Percentiles rank a stretch among this genome's conserved stretches.
Evolutionary conservation across 2,329 filamentous ascomycete genomes (phyloP).

Genomic region (Tympanopsis confertula): DNA sequence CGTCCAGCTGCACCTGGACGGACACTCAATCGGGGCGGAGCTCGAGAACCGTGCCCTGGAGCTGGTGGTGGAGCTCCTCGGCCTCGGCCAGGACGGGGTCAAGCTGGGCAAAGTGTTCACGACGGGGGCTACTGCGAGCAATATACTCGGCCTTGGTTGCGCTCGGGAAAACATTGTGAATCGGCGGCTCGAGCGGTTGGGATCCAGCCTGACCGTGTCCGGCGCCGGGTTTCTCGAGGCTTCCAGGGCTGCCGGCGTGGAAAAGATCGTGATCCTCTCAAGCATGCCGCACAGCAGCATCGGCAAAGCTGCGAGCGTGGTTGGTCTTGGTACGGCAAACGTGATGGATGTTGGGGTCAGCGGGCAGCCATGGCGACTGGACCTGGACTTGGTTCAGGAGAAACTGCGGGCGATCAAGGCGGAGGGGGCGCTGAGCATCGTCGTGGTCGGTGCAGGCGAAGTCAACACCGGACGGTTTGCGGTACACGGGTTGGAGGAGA

Average conservation of each 20-base stretch:
- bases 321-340: conserved; percentile 63
- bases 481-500: conserved; percentile 42
- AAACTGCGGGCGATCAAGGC: conserved; percentile 44
- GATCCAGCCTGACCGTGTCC: too few species aligned
- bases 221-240: too few species aligned
- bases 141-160: conserved; percentile 37
- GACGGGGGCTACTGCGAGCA: conserved; percentile 58
- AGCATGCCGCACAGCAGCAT: conserved; percentile 76
- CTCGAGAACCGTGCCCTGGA: conserved; percentile 64
- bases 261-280: conserved; percentile 65
- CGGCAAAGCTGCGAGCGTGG: conserved; percentile 68
- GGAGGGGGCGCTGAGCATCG: conserved; percentile 53
- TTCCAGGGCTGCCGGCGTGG: conserved; percentile 57
- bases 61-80: conserved; percentile 58
- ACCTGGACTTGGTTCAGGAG: conserved; percentile 52
- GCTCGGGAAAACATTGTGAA: conserved; percentile 13
- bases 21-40: conserved; percentile 63
- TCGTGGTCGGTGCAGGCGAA: conserved; percentile 74
- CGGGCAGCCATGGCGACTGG: conserved; percentile 55
- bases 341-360: conserved; percentile 48
- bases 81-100: conserved; percentile 44
- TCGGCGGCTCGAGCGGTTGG: too few species aligned
- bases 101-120: conserved; percentile 72
- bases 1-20: conserved; percentile 68
- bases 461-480: conserved; percentile 83